Base-by-base conservation (phyloP, 2,329 filamentous ascomycete genomes). In the Clonostachys rosea region DNA sequence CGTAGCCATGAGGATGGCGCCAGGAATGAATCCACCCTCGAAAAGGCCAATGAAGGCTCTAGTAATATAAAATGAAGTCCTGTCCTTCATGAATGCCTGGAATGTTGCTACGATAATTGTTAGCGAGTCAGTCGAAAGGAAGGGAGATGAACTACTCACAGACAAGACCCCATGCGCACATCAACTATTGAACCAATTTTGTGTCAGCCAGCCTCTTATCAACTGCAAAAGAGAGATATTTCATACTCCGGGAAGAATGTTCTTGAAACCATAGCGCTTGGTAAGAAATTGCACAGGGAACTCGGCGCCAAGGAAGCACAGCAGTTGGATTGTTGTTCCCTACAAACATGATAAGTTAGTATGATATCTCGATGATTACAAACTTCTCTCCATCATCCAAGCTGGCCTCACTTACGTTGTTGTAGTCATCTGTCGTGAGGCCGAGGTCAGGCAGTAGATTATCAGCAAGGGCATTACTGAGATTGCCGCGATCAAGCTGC, bases 401-500 rank as follows among this genome's bases (percentile, higher is more conserved):
- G 2, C 9, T 10, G 24, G 24, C 5, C n/a, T n/a, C 11, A 45
- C 57, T 39, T 14, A 67, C 67, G 56, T 80, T 73, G 52, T 82
- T 82, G 58, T 79, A 81, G 49, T 81, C 74, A 57, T 78, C 69
- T 10, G 67, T 73, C 1, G 59, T 71, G 48, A 77, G 48, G 1
- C 63, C 58, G 30, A 76, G 59, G 47, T 83, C 84, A 43, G 61
- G 65, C 9, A 87, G 68, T 55, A 87, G 70, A 54, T 81, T 78
- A 57, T 86, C 83, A 2, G 79, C 80, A 33, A 81, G 65, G 4
- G 81, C 83, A 54, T 83, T 83, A 47, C 70, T 71, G 56, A 86
- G 65, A 55, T 86, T 86, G 45, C 81, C 80, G 43, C 83, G 70
- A 58, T 85, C 82, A 8, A 86, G 65, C 56, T 86, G 80, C 5